Evolutionary conservation across 2,329 filamentous ascomycete species (phyloP).

Genomic region (Gliomastix tumulicola): DNA sequence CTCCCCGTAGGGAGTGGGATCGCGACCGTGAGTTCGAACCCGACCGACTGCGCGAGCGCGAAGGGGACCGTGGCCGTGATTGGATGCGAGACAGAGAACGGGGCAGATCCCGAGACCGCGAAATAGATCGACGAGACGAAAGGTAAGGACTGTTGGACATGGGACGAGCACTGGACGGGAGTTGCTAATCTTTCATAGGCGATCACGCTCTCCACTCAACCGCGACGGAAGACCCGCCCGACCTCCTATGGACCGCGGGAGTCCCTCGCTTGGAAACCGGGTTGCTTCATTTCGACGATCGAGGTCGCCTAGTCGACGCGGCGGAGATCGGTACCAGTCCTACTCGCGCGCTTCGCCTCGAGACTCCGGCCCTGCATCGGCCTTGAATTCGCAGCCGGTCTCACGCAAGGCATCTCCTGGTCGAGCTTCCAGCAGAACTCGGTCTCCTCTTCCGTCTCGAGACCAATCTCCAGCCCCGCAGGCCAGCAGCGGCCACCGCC

Average conservation of each 20-base stretch:
- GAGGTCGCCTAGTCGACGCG: conserved; percentile 41
- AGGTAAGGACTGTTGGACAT: conserved; percentile 3
- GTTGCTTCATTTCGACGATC: conserved; percentile 44
- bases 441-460: conserved; percentile 39
- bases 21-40: conserved; percentile 20
- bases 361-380: conserved; percentile 42
- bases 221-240: conserved; percentile 30
- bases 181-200: too few relatives aligned
- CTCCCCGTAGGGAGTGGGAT: conserved; percentile 25
- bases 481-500: too few relatives aligned
- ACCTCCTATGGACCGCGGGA: conserved; percentile 24
- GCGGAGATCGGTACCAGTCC: conserved; percentile 34
- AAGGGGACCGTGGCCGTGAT: conserved; percentile 15
- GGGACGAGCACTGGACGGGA: too few relatives aligned
- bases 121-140: conserved; percentile 26
- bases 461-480: conserved; percentile 28
- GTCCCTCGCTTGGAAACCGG: conserved; percentile 23
- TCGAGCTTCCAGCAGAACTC: conserved; percentile 34
- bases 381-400: conserved; percentile 40
- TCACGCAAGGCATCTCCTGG: conserved; percentile 49
- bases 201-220: conserved; percentile 47
- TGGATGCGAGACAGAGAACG: conserved; percentile 19
- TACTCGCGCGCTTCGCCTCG: conserved; percentile 41
- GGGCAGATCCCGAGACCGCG: conserved; percentile 23
- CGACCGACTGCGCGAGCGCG: conserved; percentile 19